Conservation (phyloP, 495 filamentous ascomycete genomes). For the Oidiodendron maius region DNA sequence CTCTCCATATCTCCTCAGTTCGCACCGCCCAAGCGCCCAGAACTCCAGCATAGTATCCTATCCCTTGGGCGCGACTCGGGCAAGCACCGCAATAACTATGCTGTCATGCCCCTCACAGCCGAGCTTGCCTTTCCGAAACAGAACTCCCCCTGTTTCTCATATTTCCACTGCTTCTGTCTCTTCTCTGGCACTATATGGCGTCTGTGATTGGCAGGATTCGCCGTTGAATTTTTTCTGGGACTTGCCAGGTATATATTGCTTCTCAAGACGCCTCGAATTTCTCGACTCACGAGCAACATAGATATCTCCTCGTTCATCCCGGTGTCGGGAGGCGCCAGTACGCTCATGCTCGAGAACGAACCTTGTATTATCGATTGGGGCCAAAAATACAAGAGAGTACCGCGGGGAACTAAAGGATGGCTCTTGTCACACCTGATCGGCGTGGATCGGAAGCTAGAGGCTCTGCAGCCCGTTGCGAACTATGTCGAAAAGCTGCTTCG, state of each 20-base stretch:
- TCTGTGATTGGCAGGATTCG: constrained; percentile 1
- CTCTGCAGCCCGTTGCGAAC: constrained; percentile 1
- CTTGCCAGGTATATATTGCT: constrained; percentile 4
- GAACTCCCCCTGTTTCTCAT: not conserved
- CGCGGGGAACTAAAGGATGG: not conserved
- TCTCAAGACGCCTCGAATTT: not conserved
- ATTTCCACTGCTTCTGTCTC: not conserved
- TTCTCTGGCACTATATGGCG: not conserved
- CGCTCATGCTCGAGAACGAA: not conserved
- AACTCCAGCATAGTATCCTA: not conserved
- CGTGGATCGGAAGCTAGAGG: constrained; percentile 2
- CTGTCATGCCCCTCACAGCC: not conserved
- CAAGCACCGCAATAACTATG: not conserved
- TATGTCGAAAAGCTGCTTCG: constrained; percentile 4
- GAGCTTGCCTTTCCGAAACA: constrained; percentile 4
- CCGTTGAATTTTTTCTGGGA: constrained; percentile 2
- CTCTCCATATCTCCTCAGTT: not conserved
- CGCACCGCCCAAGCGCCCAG: not conserved
- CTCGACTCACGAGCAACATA: constrained; percentile 5
- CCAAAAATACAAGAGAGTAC: constrained; percentile 1
- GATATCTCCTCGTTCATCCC: constrained; percentile 5
- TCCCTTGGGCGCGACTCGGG: not conserved
- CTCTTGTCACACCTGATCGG: constrained; percentile 1
- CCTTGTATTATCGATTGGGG: not conserved
- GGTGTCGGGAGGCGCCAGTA: not conserved